Evolutionary conservation across 2,329 filamentous ascomycete genomes (phyloP).

Genomic region (Colletotrichum siamense): DNA sequence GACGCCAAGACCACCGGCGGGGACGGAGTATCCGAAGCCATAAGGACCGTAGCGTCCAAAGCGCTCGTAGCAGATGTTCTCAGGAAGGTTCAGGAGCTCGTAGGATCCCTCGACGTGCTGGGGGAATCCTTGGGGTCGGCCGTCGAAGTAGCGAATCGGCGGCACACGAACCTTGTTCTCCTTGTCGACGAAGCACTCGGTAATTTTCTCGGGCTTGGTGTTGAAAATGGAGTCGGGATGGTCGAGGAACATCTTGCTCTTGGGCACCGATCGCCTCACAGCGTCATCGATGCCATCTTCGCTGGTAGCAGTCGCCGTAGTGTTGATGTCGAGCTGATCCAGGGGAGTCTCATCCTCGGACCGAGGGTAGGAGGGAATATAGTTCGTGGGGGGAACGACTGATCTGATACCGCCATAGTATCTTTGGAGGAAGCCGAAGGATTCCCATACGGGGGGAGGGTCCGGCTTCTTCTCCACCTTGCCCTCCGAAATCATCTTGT

Average conservation of each 20-base stretch:
- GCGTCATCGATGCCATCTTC: constrained; percentile 31
- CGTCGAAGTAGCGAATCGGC: constrained; percentile 73
- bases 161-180: constrained; percentile 72
- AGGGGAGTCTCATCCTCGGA: constrained; percentile 62
- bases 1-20: constrained; percentile 81
- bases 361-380: constrained; percentile 81
- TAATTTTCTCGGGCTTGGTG: constrained; percentile 54
- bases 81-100: constrained; percentile 75
- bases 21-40: constrained; percentile 82
- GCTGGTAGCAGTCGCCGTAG: constrained; percentile 27
- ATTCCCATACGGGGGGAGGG: constrained; percentile 79
- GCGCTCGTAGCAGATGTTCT: constrained; percentile 92
- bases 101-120: constrained; percentile 88
- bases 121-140: constrained; percentile 84
- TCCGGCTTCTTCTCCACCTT: constrained; percentile 63
- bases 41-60: constrained; percentile 90
- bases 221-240: constrained; percentile 43
- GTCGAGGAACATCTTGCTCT: constrained; percentile 59
- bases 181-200: constrained; percentile 80
- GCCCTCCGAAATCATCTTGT: constrained; percentile 62
- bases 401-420: constrained; percentile 89
- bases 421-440: constrained; percentile 81
- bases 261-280: constrained; percentile 39
- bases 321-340: constrained; percentile 43
- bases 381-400: constrained; percentile 68